phyloP scores from a whole-genome alignment of 2,329 filamentous ascomycete species.

The Colletotrichum cereale region DNA sequence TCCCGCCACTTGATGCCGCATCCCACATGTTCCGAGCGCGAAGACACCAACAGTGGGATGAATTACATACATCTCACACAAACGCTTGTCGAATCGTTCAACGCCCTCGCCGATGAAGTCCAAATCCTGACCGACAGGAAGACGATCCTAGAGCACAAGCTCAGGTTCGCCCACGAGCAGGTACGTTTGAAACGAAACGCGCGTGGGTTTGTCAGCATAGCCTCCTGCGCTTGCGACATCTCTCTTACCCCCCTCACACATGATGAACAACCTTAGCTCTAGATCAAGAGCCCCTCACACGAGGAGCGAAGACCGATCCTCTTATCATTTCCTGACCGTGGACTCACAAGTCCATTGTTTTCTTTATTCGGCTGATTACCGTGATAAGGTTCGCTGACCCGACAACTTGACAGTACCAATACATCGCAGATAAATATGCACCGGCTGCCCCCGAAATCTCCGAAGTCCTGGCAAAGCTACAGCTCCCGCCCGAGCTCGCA shows the following conservation, averaged over 20 bases:
- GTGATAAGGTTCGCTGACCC: slow-evolving; percentile 40
- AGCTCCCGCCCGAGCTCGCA: slow-evolving; percentile 68
- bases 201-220: slow-evolving; percentile 38
- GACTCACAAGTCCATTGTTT: slow-evolving; percentile 40
- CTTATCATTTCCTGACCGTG: slow-evolving; percentile 57
- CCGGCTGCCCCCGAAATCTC: slow-evolving; percentile 74
- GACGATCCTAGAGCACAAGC: slow-evolving; percentile 75
- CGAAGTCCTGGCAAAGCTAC: slow-evolving; percentile 75
- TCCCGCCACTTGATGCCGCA: slow-evolving; percentile 35
- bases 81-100: slow-evolving; percentile 74
- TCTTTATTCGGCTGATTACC: slow-evolving; percentile 27
- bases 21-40: slow-evolving; percentile 37
- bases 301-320: slow-evolving; percentile 73
- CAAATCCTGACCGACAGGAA: slow-evolving; percentile 73
- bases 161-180: slow-evolving; percentile 75
- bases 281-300: slow-evolving; percentile 78
- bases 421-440: slow-evolving; percentile 76
- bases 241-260: slow-evolving; percentile 42
- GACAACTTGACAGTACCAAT: slow-evolving; percentile 65
- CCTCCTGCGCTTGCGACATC: slow-evolving; percentile 23
- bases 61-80: slow-evolving; percentile 61
- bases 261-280: slow-evolving; percentile 78
- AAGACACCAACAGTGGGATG: slow-evolving; percentile 52
- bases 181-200: slow-evolving; percentile 56
- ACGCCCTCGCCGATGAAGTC: slow-evolving; percentile 73